phyloP scores from a whole-genome alignment of 176 grass and related monocot genomes.

The Ampelocalamus luodianensis region DNA sequence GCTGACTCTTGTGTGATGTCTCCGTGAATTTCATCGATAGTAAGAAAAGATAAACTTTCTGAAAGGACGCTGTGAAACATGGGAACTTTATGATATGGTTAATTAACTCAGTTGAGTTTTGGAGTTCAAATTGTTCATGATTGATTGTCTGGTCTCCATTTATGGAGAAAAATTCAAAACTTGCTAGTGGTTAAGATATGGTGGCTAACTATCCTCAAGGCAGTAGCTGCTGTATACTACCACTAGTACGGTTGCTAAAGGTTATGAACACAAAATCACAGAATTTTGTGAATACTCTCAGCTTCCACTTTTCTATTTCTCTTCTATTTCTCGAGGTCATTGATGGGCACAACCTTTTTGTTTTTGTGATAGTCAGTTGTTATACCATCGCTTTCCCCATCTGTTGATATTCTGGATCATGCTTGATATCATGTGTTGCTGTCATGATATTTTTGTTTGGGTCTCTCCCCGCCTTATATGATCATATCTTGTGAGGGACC shows the following conservation, averaged over 20 bases:
- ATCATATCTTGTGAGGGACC: conserved; percentile 40
- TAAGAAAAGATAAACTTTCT: neutral
- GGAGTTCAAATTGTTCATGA: neutral
- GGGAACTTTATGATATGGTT: neutral
- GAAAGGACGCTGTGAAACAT: neutral
- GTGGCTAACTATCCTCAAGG: neutral
- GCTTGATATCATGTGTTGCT: conserved; percentile 34
- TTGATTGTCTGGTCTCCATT: neutral
- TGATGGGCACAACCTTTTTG: neutral
- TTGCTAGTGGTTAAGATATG: neutral
- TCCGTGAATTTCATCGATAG: neutral
- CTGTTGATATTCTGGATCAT: conserved; percentile 32
- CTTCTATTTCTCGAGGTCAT: neutral
- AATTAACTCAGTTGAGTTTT: neutral
- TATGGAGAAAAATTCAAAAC: neutral
- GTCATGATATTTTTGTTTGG: conserved; percentile 38
- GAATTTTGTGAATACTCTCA: neutral
- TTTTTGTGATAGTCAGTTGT: conserved; percentile 20
- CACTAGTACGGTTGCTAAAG: neutral
- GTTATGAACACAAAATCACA: neutral
- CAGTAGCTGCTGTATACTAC: neutral
- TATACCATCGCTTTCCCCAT: conserved; percentile 11
- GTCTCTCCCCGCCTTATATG: conserved; percentile 31
- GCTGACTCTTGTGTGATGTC: neutral
- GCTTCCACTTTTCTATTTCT: neutral